phyloP scores from a whole-genome alignment of 169 alveolate species.

The Cryptosporidium ryanae region DNA sequence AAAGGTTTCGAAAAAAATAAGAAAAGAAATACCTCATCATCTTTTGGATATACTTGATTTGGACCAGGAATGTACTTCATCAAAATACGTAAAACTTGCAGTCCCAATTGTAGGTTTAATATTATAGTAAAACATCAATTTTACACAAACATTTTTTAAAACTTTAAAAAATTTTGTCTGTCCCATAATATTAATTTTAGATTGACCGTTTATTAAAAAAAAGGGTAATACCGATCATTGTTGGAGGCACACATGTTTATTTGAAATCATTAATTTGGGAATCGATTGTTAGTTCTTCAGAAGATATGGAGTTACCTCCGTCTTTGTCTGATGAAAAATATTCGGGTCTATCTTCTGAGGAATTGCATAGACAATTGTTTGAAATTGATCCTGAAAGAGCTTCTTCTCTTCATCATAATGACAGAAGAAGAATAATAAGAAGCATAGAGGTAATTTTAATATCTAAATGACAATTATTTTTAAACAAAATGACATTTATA shows the following conservation, averaged over 20 bases:
- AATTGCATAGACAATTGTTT: neutral
- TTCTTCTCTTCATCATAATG: conserved; percentile 17
- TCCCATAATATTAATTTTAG: neutral
- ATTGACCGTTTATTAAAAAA: conserved; percentile 9
- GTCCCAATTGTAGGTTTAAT: conserved; percentile 45
- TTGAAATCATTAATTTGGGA: conserved; percentile 57
- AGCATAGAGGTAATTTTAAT: conserved; percentile 59
- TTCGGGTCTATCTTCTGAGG: conserved; percentile 14
- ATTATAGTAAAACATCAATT: neutral
- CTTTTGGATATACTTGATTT: conserved; percentile 41
- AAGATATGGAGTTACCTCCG: conserved; percentile 3
- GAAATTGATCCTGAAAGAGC: conserved; percentile 63
- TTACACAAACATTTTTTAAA: neutral
- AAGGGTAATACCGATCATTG: conserved; percentile 29
- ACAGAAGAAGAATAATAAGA: conserved; percentile 51
- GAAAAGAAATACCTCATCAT: conserved; percentile 49
- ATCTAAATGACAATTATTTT: neutral
- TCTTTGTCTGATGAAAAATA: conserved; percentile 57
- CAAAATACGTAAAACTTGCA: conserved; percentile 36
- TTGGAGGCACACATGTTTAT: conserved; percentile 71
- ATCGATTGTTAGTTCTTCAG: conserved; percentile 23
- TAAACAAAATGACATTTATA: neutral
- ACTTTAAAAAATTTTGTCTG: neutral
- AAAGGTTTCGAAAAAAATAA: conserved; percentile 49
- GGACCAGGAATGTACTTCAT: conserved; percentile 48